A percentile compares a stretch with the other conserved stretches of the same genome.
Evolutionary conservation across 176 grass and related monocot genomes (phyloP).

Genomic region (Tillandsia leiboldiana): DNA sequence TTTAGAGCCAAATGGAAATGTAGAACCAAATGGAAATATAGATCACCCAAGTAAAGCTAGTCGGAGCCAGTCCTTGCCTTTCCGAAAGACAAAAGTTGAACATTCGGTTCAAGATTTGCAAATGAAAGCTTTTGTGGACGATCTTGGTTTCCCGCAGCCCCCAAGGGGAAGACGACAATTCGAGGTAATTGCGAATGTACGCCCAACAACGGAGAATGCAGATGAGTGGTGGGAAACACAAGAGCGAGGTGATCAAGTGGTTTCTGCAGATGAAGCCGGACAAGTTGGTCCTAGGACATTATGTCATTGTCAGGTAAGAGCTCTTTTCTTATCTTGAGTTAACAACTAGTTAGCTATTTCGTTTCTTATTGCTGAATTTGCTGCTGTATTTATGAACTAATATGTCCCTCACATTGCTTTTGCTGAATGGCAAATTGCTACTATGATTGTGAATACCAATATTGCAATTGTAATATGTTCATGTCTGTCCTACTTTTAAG

Average conservation of each 20-base stretch:
- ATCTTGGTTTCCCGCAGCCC: slow-evolving; percentile 36
- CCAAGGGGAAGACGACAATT: slow-evolving; percentile 18
- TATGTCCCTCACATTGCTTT: no score
- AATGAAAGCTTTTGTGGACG: slow-evolving; percentile 64
- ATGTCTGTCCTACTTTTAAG: no score
- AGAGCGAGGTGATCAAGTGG: slow-evolving; percentile 46
- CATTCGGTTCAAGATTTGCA: slow-evolving; percentile 39
- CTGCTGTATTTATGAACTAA: no score
- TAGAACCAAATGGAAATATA: slow-evolving; percentile 6
- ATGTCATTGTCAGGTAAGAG: slow-evolving; percentile 64
- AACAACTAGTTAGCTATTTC: no score
- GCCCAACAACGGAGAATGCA: slow-evolving; percentile 20
- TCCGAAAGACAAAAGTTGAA: slow-evolving; percentile 32
- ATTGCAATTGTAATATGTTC: no score
- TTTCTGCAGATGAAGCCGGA: slow-evolving; percentile 42
- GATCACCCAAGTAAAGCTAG: slow-evolving; percentile 23
- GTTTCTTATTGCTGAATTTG: no score
- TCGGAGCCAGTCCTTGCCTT: slow-evolving; percentile 23
- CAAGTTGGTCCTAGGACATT: slow-evolving; percentile 54
- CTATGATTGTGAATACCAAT: no score
- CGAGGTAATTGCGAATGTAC: slow-evolving; percentile 11
- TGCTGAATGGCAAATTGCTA: no score
- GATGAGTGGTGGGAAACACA: slow-evolving; percentile 73
- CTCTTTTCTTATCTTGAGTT: background rate
- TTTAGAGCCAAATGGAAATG: slow-evolving; percentile 19